Base-by-base conservation (phyloP, 2,329 filamentous ascomycete genomes). In the Alternaria arborescens region DNA sequence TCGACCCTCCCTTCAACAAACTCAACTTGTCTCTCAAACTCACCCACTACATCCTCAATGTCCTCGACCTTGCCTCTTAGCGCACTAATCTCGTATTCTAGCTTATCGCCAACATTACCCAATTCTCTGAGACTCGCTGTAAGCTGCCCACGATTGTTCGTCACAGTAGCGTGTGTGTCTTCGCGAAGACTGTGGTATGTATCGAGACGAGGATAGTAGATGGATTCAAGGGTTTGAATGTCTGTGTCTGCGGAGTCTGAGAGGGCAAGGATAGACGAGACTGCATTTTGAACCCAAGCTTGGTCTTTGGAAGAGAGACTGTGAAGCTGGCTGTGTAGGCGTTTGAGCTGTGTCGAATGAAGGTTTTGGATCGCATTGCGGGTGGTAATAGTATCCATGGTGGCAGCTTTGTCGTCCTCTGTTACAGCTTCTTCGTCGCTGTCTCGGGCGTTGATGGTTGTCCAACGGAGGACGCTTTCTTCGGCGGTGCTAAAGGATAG, bases 71-170 rank as follows among this genome's bases (percentile, higher is more conserved):
- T 93, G 48, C 89, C 88, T 50, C 88, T 84, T n/a, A 98, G 82
- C 16, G 89, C 88, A 61, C 90, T 87, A 62, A 97, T 89, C 81
- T 97, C 94, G 78, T 98, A 98, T 72, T 98, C 94, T 56, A 98
- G 83, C 78, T 94, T 94, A 20, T 93, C 92, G 3, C 90, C 88
- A 40, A 96, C 82, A 22, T 90, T 86, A 75, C 97, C 93, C 14
- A 97, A 84, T 65, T 95, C 91, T 76, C 90, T 90, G 62, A 93
- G 83, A 16, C 86, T 85, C 73, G 95, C 92, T 4, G 86, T 87
- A 38, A 97, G 82, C 53, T 86, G 84, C 22, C 85, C 84, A 41
- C 89, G 87, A 78, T 96, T 91, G 48, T 89, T 87, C 0, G 85
- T 84, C 10, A 97, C 79, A 16, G 93, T 81, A 59, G 91, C 89